Evolutionary conservation across 106 monocot species (phyloP), one percentile per base, ranked within the genome.

Genomic region (Vanilla planifolia): DNA sequence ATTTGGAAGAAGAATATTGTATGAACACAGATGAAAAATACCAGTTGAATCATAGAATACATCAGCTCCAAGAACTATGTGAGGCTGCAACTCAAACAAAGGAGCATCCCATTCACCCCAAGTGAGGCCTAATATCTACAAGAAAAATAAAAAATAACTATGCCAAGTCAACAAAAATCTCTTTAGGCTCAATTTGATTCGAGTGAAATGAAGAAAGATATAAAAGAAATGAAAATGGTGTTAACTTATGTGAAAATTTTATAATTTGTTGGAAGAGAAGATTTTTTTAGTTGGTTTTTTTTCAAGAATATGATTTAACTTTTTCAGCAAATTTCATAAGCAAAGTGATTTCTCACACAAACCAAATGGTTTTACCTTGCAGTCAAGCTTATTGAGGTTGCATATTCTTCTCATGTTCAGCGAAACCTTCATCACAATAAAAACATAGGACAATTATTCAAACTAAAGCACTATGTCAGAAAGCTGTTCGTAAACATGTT

Each of bases 101-200:
- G 79, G 48, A 27, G 66, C 63, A 67, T 92, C 88, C 98, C 91
- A 98, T 45, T 92, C 84, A 43, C 98, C 98, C 98, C 98, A 98
- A 3, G 75, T 82, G 50, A 98, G 74, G 7, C 87, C 88, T 52
- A 85, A 43, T 67, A 88, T 75, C 96, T 91, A 67, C 72, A 75
- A 67, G 43, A 14, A 37, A 9, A 51, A 24, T 17, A 57, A 15
- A 33, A 47, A 51, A 44, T 10, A 8, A 44, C 0, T 43, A n/a
- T n/a, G n/a, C n/a, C n/a, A n/a, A n/a, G n/a, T n/a, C n/a, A n/a
- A n/a, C n/a, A n/a, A n/a, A n/a, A n/a, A n/a, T n/a, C n/a, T n/a
- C n/a, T n/a, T n/a, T n/a, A n/a, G n/a, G n/a, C n/a, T n/a, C n/a
- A n/a, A n/a, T n/a, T n/a, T n/a, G n/a, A n/a, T n/a, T n/a, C n/a